A percentile compares a stretch with the other conserved stretches of the same genome.
These are phyloP conservation scores for Prunus mira DNA, from an alignment of 306 rosid species.

Conservation along the genomic window DNA sequence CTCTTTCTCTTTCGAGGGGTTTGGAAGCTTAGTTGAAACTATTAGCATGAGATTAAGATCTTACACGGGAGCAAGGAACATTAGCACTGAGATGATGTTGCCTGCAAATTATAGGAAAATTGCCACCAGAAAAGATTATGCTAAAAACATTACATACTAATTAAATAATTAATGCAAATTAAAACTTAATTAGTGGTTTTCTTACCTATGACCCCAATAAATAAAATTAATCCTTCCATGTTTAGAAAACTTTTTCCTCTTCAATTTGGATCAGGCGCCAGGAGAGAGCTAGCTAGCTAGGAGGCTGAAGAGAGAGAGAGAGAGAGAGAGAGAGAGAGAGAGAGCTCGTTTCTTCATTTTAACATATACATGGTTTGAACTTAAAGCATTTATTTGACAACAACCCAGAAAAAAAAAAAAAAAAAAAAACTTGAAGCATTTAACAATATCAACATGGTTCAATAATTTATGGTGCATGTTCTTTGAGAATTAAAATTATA, in stretches of 20 bases:
- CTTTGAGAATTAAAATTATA: neutral
- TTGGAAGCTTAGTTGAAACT: neutral
- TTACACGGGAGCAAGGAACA: conserved; percentile 76
- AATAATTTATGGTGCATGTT: neutral
- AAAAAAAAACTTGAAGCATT: too few species aligned
- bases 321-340: neutral
- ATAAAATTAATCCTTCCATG: conserved; percentile 49
- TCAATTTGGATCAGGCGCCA: neutral
- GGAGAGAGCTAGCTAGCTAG: neutral
- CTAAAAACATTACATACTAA: too few species aligned
- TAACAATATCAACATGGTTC: neutral
- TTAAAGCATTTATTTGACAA: too few species aligned
- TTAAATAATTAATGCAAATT: neutral
- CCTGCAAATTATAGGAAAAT: conserved; percentile 32
- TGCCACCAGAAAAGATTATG: too few species aligned
- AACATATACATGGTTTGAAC: neutral
- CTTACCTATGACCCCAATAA: conserved; percentile 55
- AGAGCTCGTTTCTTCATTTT: neutral
- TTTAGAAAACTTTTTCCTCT: neutral
- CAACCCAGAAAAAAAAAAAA: too few species aligned
- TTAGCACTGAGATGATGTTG: conserved; percentile 56
- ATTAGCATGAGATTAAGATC: neutral
- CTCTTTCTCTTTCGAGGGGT: neutral
- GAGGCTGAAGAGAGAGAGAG: neutral
- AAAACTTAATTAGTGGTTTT: neutral